These are phyloP conservation scores for Solanum hybrid DNA, from an alignment of 305 asterid species.

Conservation along the genomic window DNA sequence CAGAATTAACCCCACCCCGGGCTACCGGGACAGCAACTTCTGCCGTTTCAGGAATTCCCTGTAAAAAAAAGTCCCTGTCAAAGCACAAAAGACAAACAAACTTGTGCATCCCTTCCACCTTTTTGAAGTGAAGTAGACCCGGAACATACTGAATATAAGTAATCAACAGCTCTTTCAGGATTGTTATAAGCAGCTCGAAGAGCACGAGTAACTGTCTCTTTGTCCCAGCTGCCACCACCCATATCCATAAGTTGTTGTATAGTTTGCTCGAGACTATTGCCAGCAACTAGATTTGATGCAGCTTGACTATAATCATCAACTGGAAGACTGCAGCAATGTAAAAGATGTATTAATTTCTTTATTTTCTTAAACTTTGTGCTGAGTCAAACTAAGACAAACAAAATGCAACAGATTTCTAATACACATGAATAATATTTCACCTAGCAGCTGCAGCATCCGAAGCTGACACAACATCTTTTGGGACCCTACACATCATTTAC, in stretches of 20 bases:
- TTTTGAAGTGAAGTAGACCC: background rate
- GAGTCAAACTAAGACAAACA: background rate
- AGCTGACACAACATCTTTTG: constrained; percentile 32
- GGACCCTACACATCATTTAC: constrained; percentile 30
- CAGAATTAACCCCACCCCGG: constrained; percentile 31
- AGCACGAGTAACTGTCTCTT: constrained; percentile 65
- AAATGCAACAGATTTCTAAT: constrained; percentile 4
- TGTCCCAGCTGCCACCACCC: constrained; percentile 97
- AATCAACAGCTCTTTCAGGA: constrained; percentile 94
- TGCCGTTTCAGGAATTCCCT: constrained; percentile 81
- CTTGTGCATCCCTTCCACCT: background rate
- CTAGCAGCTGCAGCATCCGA: constrained; percentile 30
- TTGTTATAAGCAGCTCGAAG: constrained; percentile 91
- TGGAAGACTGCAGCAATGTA: constrained; percentile 31
- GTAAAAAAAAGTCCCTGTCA: background rate
- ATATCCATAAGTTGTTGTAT: constrained; percentile 75
- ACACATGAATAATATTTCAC: constrained; percentile 14
- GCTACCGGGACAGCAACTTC: constrained; percentile 56
- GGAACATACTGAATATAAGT: constrained; percentile 64
- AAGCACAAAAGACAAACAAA: background rate
- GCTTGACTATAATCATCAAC: constrained; percentile 33
- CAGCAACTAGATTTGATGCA: constrained; percentile 54
- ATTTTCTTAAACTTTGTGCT: background rate
- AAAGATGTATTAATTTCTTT: background rate
- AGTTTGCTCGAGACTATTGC: constrained; percentile 52